Conservation (phyloP, 305 asterid species). For the Andrographis paniculata region DNA sequence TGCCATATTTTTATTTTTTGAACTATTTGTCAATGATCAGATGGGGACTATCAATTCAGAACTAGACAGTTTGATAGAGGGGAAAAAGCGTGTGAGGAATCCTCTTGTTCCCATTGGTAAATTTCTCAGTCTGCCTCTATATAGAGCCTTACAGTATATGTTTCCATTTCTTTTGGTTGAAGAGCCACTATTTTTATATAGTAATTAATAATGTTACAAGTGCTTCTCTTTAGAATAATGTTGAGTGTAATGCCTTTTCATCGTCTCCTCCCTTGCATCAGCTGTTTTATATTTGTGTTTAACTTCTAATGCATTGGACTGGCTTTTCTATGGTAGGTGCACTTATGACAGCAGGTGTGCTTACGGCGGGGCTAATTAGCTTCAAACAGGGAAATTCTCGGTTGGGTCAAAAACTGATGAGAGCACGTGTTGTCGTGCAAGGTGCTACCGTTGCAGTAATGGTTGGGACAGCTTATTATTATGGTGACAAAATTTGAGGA, state of each 20-base stretch:
- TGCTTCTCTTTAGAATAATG: too few species aligned
- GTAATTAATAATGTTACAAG: too few species aligned
- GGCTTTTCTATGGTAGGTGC: slow-evolving; percentile 40
- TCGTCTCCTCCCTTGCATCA: too few species aligned
- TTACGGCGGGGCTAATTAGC: slow-evolving; percentile 56
- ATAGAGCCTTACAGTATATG: background rate
- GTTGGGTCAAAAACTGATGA: slow-evolving; percentile 64
- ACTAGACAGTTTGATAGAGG: slow-evolving; percentile 37
- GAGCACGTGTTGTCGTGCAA: slow-evolving; percentile 80
- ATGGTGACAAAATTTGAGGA: slow-evolving; percentile 39
- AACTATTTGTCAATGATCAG: slow-evolving; percentile 20
- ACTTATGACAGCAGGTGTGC: slow-evolving; percentile 55
- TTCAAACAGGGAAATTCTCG: slow-evolving; percentile 53
- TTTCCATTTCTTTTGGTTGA: too few species aligned
- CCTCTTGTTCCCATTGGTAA: slow-evolving; percentile 55
- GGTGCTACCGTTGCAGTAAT: slow-evolving; percentile 75
- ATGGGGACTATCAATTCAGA: slow-evolving; percentile 39
- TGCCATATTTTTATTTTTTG: background rate
- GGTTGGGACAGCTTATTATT: slow-evolving; percentile 78
- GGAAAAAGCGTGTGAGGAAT: slow-evolving; percentile 42
- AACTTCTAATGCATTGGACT: too few species aligned
- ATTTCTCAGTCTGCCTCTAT: background rate
- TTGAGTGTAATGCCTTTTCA: too few species aligned
- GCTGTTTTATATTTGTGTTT: too few species aligned
- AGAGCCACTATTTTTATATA: too few species aligned